Percentiles rank a stretch among this genome's conserved stretches.
Evolutionary conservation across 2,329 filamentous ascomycete genomes (phyloP).

Genomic region (Arthrinium puccinioides): DNA sequence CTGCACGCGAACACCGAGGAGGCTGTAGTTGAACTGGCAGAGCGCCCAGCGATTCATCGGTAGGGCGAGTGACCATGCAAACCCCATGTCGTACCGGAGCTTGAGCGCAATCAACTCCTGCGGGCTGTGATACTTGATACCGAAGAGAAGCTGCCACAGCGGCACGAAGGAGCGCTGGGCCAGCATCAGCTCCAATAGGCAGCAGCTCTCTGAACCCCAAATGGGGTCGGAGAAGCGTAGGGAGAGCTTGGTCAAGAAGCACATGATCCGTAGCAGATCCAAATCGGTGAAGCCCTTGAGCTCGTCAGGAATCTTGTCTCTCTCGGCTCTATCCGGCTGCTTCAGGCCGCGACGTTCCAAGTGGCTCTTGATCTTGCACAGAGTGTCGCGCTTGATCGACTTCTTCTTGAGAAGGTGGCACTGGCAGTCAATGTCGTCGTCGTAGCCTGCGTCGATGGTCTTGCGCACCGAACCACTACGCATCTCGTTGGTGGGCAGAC

Average conservation of each 20-base stretch:
- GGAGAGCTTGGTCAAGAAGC: constrained; percentile 66
- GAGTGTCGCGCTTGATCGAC: background rate
- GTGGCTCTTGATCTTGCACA: background rate
- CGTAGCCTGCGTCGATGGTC: background rate
- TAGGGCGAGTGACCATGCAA: constrained; percentile 15
- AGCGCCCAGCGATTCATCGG: constrained; percentile 7
- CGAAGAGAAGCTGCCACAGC: constrained; percentile 54
- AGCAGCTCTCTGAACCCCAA: constrained; percentile 40
- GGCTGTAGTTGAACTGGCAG: constrained; percentile 5
- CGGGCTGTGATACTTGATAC: constrained; percentile 40
- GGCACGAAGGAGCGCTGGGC: constrained; percentile 47
- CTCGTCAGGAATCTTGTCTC: constrained; percentile 43
- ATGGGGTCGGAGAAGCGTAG: constrained; percentile 62
- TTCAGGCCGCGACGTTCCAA: background rate
- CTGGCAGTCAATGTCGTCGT: background rate
- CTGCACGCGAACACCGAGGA: constrained; percentile 44
- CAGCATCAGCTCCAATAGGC: constrained; percentile 50
- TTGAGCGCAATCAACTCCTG: constrained; percentile 49
- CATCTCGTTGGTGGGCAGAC: constrained; percentile 48
- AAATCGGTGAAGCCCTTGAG: constrained; percentile 44
- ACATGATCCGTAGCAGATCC: constrained; percentile 54
- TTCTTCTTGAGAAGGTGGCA: background rate
- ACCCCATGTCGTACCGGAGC: constrained; percentile 47
- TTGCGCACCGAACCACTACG: constrained; percentile 26
- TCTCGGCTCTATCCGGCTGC: background rate